These are phyloP conservation scores for Lactarius indigo DNA, from an alignment of 768 basidiomycete species.

Conservation along the genomic window DNA sequence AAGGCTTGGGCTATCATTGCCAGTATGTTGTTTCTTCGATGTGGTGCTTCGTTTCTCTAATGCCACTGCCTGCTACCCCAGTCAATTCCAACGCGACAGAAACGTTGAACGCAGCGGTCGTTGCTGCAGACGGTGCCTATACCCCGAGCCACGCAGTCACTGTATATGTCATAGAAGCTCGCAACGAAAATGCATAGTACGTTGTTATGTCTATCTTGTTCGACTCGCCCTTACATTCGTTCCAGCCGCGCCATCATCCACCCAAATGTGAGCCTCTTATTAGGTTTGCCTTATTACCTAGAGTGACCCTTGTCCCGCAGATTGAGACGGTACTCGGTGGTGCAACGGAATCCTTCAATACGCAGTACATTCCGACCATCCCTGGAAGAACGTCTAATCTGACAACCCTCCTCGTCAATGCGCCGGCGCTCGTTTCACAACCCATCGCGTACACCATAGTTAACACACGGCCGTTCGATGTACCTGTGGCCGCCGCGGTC, in stretches of 20 bases:
- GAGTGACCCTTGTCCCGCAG: conserved; percentile 21
- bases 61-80: conserved; percentile 36
- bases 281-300: neutral
- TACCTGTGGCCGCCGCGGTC: conserved; percentile 41
- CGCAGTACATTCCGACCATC: conserved; percentile 34
- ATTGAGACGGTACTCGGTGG: conserved; percentile 35
- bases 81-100: conserved; percentile 34
- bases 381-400: conserved; percentile 29
- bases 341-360: conserved; percentile 37
- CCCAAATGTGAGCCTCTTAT: conserved; percentile 4
- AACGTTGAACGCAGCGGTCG: conserved; percentile 26
- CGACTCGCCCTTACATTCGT: neutral
- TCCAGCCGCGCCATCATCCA: conserved; percentile 8
- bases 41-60: neutral
- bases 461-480: conserved; percentile 56
- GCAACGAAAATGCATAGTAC: conserved; percentile 60
- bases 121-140: conserved; percentile 40
- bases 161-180: conserved; percentile 44
- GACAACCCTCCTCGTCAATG: conserved; percentile 39
- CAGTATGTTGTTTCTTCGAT: conserved; percentile 33
- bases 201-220: neutral
- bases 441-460: conserved; percentile 47
- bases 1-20: conserved; percentile 52
- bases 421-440: conserved; percentile 47
- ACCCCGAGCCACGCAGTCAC: conserved; percentile 39